phyloP scores from a whole-genome alignment of 1,284 basidiomycete species.

The Sphagnurus paluster region DNA sequence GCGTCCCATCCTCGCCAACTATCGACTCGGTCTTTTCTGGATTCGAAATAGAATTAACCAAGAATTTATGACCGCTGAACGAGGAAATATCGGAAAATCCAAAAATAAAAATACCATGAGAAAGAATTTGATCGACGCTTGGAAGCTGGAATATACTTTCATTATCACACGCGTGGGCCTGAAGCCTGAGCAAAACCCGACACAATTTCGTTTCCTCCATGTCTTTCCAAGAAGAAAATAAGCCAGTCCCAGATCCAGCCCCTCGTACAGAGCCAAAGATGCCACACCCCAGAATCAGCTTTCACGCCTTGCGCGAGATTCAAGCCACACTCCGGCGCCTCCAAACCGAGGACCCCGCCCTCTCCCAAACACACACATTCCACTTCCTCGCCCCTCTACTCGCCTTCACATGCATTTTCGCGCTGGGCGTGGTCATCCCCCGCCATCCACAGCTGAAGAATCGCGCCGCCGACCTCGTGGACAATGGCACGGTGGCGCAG shows the following conservation, averaged over 20 bases:
- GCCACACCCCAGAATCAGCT: not conserved
- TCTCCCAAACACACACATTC: slow-evolving; percentile 12
- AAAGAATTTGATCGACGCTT: too few relatives aligned
- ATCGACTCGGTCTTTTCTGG: too few relatives aligned
- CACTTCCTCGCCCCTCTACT: slow-evolving; percentile 9
- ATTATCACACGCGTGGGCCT: too few relatives aligned
- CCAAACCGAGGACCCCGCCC: slow-evolving; percentile 2
- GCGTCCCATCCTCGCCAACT: too few relatives aligned
- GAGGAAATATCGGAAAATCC: too few relatives aligned
- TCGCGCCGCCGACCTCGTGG: not conserved
- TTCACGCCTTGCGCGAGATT: slow-evolving; percentile 3
- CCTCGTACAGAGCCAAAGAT: not conserved
- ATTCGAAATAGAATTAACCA: too few relatives aligned
- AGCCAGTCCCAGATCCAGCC: not conserved
- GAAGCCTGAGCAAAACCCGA: too few relatives aligned
- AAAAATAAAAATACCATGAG: too few relatives aligned
- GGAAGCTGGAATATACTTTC: too few relatives aligned
- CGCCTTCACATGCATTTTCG: slow-evolving; percentile 9
- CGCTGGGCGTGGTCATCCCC: slow-evolving; percentile 7
- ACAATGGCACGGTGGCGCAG: not conserved
- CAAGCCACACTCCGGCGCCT: slow-evolving; percentile 7
- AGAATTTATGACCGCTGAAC: too few relatives aligned
- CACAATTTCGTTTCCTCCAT: too few relatives aligned
- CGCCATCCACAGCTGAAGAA: slow-evolving; percentile 5
- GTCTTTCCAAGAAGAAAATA: not conserved